Percentiles rank a stretch among this genome's conserved stretches.
phyloP scores from a whole-genome alignment of 2,329 filamentous ascomycete genomes.

The Epichloe gansuensis region DNA sequence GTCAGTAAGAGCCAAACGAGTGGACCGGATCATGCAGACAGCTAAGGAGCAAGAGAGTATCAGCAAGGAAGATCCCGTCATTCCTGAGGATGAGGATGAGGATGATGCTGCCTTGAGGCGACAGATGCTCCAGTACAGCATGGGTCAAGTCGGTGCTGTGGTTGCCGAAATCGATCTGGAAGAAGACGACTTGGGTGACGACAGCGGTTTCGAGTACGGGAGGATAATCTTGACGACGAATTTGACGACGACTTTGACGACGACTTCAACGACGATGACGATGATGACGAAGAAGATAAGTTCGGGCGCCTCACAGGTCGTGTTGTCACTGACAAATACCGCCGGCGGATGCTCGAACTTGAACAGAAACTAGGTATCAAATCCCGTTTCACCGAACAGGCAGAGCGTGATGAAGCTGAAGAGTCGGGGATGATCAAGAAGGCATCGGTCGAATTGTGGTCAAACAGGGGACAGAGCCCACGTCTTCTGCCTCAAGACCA shows the following conservation, averaged over 20 bases:
- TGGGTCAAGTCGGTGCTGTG: conserved; percentile 80
- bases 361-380: conserved; percentile 61
- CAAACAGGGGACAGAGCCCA: conserved; percentile 15
- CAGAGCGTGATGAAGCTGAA: conserved; percentile 29
- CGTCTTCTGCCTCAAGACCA: conserved; percentile 11
- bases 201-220: conserved; percentile 43
- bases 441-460: conserved; percentile 47
- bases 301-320: conserved; percentile 60
- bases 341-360: conserved; percentile 71
- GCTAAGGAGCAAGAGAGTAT: conserved; percentile 43
- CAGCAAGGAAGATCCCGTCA: conserved; percentile 34
- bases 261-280: conserved; percentile 36
- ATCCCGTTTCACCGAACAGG: conserved; percentile 40
- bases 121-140: conserved; percentile 83
- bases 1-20: conserved; percentile 31
- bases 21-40: conserved; percentile 45
- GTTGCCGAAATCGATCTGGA: conserved; percentile 86
- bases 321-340: conserved; percentile 62
- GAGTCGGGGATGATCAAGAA: conserved; percentile 28
- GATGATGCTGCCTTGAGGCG: conserved; percentile 72
- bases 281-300: conserved; percentile 59
- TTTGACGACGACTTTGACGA: conserved; percentile 40
- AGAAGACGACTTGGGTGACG: conserved; percentile 43
- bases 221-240: conserved; percentile 38
- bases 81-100: conserved; percentile 61